A percentile compares a stretch with the other conserved stretches of the same genome.
phyloP scores from a whole-genome alignment of 768 basidiomycete species.

The Chalciporus pseudorubinellus region DNA sequence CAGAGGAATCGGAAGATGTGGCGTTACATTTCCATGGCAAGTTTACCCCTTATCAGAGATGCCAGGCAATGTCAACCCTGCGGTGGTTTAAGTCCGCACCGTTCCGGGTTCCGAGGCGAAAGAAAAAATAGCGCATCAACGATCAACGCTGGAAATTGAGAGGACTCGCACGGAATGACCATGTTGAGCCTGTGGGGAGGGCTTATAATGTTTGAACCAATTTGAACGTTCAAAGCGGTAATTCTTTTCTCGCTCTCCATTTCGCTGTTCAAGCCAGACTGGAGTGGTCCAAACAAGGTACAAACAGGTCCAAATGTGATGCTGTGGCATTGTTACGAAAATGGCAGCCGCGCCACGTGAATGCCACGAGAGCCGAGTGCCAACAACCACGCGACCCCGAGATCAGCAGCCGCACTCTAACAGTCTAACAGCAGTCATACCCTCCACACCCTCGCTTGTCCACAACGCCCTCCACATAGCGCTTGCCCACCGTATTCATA shows the following conservation, averaged over 20 bases:
- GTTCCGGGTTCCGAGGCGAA: not conserved
- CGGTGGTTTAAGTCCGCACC: constrained; percentile 5
- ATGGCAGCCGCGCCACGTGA: constrained; percentile 28
- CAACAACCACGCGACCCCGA: constrained; percentile 37
- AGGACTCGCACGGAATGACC: not conserved
- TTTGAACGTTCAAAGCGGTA: not conserved
- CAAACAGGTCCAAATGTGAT: constrained; percentile 1
- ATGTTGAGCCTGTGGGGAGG: not conserved
- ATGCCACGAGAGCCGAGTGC: constrained; percentile 35
- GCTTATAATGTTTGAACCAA: no score
- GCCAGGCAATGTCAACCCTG: not conserved
- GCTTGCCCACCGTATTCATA: no score
- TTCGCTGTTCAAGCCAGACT: not conserved
- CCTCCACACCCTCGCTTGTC: not conserved
- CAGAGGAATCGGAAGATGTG: not conserved
- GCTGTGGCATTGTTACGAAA: constrained; percentile 19
- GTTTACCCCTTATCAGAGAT: not conserved
- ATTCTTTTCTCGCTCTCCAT: not conserved
- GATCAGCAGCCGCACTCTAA: constrained; percentile 28
- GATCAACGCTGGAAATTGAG: not conserved
- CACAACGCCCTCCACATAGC: constrained; percentile 10
- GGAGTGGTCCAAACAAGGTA: not conserved
- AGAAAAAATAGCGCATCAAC: not conserved
- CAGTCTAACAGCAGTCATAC: constrained; percentile 4
- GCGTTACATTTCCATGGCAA: not conserved